Evolutionary conservation across 768 basidiomycete species (phyloP), one percentile per base, ranked within the genome.

Genomic region (Rhodotorula graminis): DNA sequence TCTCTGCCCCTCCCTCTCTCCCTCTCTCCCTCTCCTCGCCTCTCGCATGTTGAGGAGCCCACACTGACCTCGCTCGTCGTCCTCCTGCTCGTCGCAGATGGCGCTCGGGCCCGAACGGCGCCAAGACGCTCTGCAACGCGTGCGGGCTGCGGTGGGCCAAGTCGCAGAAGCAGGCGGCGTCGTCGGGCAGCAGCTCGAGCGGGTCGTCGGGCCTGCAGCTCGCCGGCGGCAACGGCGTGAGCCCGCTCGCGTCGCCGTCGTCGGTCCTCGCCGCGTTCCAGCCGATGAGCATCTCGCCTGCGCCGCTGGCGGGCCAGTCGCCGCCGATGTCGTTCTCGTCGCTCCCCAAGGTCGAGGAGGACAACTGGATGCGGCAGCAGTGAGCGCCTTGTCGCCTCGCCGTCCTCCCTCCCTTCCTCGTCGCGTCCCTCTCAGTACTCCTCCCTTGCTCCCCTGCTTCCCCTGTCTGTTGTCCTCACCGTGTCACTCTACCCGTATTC

Each of bases 41-140:
- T 7, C n/a, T 27, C 31, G 52, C 37, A n/a, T n/a, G n/a, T n/a
- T 23, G 1, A 3, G n/a, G 18, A 19, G n/a, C n/a, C 0, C 4
- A 57, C 12, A 14, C 19, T 56, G 40, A 52, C n/a, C 16, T 37
- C 9, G 21, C 25, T 2, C 42, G n/a, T 52, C 37, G 18, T 40
- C 6, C n/a, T 37, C 27, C 27, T 16, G n/a, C n/a, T 9, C 4
- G 0, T 1, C n/a, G 19, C 56, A 71, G 69, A 82, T 98, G 95
- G 95, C 86, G 95, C 78, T 94, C 94, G 85, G 94, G 94, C 15
- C 94, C 94, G 3, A 84, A 86, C 69, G 95, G 95, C 46, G 91
- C 92, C 4, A 98, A 97, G 83, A 96, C 94, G 25, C 82, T 98
- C 14, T 98, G 95, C 84, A 97, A 97, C 81, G 93, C 94, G 4